Evolutionary conservation across 164 flowering plant genomes (phyloP), one percentile per base, ranked within the genome.

Genomic region (Stephania yunnanensis): DNA sequence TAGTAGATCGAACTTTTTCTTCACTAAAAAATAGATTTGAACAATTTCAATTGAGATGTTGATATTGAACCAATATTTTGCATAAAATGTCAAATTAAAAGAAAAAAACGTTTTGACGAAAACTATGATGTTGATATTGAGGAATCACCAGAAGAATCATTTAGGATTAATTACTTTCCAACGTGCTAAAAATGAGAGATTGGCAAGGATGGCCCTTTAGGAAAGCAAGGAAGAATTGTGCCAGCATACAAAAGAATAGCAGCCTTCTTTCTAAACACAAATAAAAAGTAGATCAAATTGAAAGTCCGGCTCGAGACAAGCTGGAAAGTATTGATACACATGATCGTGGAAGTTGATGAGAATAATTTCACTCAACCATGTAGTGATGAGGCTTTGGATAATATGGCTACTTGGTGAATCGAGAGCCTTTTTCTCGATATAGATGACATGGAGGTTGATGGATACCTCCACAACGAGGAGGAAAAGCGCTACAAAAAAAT

Each of bases 361-460:
- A 42, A 46, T 71, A 70, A 36, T 76, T 48, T 68, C 13, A 70
- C 73, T 46, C 75, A 65, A 64, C 45, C 66, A 67, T 72, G 78
- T 52, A 67, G 44, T 46, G 36, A 67, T 50, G 78, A 73, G 73
- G 70, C 63, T 12, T 67, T 52, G 69, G 71, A 63, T 29, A 46
- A 68, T 58, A 29, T 66, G 19, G 79, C 64, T 74, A 75, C 71
- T 46, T n/a, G 89, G 85, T 77, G 92, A 86, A 78, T 83, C 93
- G 95, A 88, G 69, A 86, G 69, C 80, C 82, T 91, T 65, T 87
- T 91, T n/a, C n/a, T n/a, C 53, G 97, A 91, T 74, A 89, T 91
- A 50, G 94, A 90, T 85, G 97, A 92, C 77, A 71, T 31, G 76
- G 94, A 93, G 98, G 93, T 93, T 22, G 82, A 82, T 80, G 87